These are phyloP conservation scores for Biscogniauxia marginata DNA, from an alignment of 2,329 filamentous ascomycete species.

Conservation along the genomic window DNA sequence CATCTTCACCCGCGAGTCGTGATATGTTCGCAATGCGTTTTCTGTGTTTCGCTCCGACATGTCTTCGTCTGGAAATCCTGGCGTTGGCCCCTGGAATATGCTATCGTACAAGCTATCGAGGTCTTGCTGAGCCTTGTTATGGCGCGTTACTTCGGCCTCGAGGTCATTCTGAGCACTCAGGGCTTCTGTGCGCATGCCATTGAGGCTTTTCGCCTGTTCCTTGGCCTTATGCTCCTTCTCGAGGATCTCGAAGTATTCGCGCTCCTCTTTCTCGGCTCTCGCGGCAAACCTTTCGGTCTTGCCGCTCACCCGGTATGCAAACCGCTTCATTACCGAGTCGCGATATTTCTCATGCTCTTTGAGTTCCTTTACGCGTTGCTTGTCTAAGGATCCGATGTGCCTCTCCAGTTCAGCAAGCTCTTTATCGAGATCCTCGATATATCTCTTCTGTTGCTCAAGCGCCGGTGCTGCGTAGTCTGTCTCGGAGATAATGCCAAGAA, in stretches of 20 bases:
- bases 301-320: conserved; percentile 50
- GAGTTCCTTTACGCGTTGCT: conserved; percentile 44
- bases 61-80: conserved; percentile 54
- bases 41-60: conserved; percentile 39
- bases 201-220: conserved; percentile 41
- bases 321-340: conserved; percentile 50
- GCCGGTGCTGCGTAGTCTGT: conserved; percentile 49
- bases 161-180: conserved; percentile 35
- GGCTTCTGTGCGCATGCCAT: conserved; percentile 41
- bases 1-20: conserved; percentile 34
- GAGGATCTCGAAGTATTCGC: conserved; percentile 53
- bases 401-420: conserved; percentile 38
- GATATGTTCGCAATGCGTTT: conserved; percentile 37
- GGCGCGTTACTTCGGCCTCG: conserved; percentile 34
- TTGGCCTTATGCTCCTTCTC: conserved; percentile 47
- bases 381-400: conserved; percentile 39
- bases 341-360: conserved; percentile 53
- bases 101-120: conserved; percentile 52
- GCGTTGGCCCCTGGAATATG: conserved; percentile 54
- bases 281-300: conserved; percentile 48
- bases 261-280: conserved; percentile 52
- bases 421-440: conserved; percentile 44
- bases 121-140: conserved; percentile 42
- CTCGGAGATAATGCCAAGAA: conserved; percentile 46
- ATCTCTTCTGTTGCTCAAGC: conserved; percentile 44